Conservation (phyloP, 2,329 filamentous ascomycete species). For the Ophiognomonia clavigignenti-juglandacearum region DNA sequence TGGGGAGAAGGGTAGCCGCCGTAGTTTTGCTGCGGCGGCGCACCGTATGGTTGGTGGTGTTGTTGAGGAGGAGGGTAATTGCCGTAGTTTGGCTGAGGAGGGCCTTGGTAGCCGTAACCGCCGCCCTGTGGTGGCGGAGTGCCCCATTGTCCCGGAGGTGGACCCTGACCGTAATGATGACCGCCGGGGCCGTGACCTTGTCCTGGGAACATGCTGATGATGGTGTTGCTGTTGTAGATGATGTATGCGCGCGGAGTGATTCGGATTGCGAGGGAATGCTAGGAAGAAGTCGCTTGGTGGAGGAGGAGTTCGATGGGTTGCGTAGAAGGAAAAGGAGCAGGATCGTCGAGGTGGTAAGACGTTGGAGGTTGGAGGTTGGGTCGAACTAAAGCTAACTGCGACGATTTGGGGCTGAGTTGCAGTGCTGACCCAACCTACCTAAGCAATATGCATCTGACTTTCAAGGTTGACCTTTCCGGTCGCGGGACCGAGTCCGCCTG, state of each 20-base stretch:
- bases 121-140: conserved; percentile 2
- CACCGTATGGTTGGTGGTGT: no score
- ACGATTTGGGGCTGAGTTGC: not conserved
- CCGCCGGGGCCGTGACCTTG: conserved; percentile 22
- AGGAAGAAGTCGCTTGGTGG: not conserved
- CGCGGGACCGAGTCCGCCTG: no score
- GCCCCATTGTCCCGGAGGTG: conserved; percentile 15
- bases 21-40: no score
- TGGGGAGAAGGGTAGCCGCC: conserved; percentile 1
- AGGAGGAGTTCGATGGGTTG: not conserved
- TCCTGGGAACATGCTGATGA: conserved; percentile 18
- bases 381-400: not conserved
- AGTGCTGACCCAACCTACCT: no score
- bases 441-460: no score
- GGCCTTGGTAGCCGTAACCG: conserved; percentile 3
- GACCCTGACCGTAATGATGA: conserved; percentile 12
- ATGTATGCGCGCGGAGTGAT: not conserved
- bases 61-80: conserved; percentile 10
- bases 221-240: not conserved
- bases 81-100: conserved; percentile 11
- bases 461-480: no score
- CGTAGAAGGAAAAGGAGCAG: not conserved
- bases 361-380: not conserved
- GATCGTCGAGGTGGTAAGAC: not conserved
- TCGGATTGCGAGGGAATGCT: not conserved